A percentile compares a stretch with the other conserved stretches of the same genome.
Conservation (phyloP, 176 grass and related monocot species). For the Triticum monococcum region DNA sequence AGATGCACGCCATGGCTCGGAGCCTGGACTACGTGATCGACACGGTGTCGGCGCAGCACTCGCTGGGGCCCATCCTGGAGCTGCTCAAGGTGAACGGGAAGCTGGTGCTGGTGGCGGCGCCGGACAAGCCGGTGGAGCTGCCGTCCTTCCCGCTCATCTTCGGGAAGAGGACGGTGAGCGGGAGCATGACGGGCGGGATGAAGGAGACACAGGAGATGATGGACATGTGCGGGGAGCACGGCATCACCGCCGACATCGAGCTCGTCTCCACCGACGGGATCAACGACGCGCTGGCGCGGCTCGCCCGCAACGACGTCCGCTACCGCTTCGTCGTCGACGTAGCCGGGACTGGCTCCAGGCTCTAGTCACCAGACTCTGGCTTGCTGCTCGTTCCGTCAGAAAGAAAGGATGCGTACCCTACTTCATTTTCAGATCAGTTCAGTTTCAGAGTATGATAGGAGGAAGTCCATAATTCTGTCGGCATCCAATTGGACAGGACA, state of each 20-base stretch:
- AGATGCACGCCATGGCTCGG: conserved; percentile 45
- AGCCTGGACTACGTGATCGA: conserved; percentile 76
- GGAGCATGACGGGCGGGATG: conserved; percentile 76
- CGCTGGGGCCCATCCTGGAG: conserved; percentile 67
- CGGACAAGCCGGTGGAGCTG: conserved; percentile 74
- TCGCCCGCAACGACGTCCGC: conserved; percentile 71
- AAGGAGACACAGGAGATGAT: conserved; percentile 94
- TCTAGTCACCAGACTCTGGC: neutral
- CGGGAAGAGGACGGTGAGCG: conserved; percentile 66
- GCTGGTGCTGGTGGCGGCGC: conserved; percentile 71
- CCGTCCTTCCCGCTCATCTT: conserved; percentile 88
- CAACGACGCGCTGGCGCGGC: conserved; percentile 55
- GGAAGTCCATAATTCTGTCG: no score
- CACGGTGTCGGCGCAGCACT: conserved; percentile 69
- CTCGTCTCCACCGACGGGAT: conserved; percentile 51
- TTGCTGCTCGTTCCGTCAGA: no score
- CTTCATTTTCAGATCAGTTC: no score
- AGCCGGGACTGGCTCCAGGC: neutral
- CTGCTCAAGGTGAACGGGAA: conserved; percentile 71
- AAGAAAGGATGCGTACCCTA: no score
- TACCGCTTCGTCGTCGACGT: conserved; percentile 81
- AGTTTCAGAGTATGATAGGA: no score
- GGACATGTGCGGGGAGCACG: conserved; percentile 57
- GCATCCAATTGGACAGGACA: no score
- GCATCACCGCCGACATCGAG: conserved; percentile 70